phyloP scores from a whole-genome alignment of 1,139 yeast species.

The Kluyveromyces marxianus region DNA sequence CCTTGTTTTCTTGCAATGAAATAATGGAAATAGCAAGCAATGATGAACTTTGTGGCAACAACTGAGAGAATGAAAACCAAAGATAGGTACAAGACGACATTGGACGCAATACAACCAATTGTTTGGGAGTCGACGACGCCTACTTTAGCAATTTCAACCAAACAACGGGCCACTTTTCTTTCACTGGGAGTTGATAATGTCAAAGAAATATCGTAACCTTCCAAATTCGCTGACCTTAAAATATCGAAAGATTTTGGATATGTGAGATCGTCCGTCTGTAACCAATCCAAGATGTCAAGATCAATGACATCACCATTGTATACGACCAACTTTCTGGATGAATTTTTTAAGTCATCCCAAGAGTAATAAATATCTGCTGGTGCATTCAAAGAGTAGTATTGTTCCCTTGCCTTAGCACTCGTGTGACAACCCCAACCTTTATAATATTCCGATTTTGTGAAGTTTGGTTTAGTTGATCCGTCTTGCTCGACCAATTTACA shows the following conservation, averaged over 20 bases:
- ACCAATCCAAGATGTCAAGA: slow-evolving; percentile 66
- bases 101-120: slow-evolving; percentile 92
- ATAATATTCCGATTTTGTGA: slow-evolving; percentile 49
- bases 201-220: slow-evolving; percentile 78
- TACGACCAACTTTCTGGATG: slow-evolving; percentile 72
- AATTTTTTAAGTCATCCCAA: slow-evolving; percentile 76
- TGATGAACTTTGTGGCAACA: slow-evolving; percentile 63
- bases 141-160: slow-evolving; percentile 80
- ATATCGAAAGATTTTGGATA: slow-evolving; percentile 68
- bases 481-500: slow-evolving; percentile 65
- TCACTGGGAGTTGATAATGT: slow-evolving; percentile 62
- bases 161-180: slow-evolving; percentile 69
- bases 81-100: slow-evolving; percentile 71
- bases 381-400: slow-evolving; percentile 53
- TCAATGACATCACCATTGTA: slow-evolving; percentile 86
- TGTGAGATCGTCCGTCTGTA: slow-evolving; percentile 55
- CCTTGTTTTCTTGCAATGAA: slow-evolving; percentile 72
- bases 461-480: slow-evolving; percentile 62
- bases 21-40: slow-evolving; percentile 92
- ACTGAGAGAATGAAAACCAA: slow-evolving; percentile 78
- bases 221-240: slow-evolving; percentile 49
- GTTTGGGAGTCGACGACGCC: slow-evolving; percentile 87
- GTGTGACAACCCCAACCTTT: slow-evolving; percentile 93
- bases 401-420: slow-evolving; percentile 53
- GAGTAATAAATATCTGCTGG: slow-evolving; percentile 78